Conservation (phyloP, 2,329 filamentous ascomycete genomes). For the Fusarium sp. region DNA sequence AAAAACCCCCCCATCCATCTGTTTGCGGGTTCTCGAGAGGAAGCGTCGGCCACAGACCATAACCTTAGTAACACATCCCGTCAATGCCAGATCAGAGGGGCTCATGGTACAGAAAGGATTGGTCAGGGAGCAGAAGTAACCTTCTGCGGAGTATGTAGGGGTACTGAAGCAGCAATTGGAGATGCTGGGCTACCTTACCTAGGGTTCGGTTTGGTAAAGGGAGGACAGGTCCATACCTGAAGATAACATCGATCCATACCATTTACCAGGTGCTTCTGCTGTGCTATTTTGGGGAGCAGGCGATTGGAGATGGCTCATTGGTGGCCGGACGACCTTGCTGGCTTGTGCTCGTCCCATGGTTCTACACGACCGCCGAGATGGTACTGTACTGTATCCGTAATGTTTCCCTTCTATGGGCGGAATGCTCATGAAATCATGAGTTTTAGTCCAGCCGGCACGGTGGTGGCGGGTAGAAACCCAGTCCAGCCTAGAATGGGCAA, state of each 20-base stretch:
- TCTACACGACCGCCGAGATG: slow-evolving; percentile 35
- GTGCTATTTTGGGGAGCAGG: slow-evolving; percentile 39
- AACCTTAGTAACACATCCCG: slow-evolving; percentile 19
- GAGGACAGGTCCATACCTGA: slow-evolving; percentile 33
- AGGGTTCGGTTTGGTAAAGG: slow-evolving; percentile 26
- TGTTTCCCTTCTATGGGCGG: slow-evolving; percentile 8
- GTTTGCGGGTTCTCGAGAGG: slow-evolving; percentile 14
- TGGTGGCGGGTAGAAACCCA: slow-evolving; percentile 31
- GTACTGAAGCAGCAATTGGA: slow-evolving; percentile 27
- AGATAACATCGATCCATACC: slow-evolving; percentile 39
- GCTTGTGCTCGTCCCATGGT: slow-evolving; percentile 32
- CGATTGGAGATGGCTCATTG: slow-evolving; percentile 28
- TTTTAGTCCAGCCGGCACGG: slow-evolving; percentile 17
- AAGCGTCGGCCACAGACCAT: slow-evolving; percentile 25
- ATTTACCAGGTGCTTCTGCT: slow-evolving; percentile 22
- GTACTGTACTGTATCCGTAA: slow-evolving; percentile 28
- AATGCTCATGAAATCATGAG: slow-evolving; percentile 29
- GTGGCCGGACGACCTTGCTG: slow-evolving; percentile 21
- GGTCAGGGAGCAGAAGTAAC: slow-evolving; percentile 5
- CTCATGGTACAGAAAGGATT: slow-evolving; percentile 6
- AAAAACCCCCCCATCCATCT: slow-evolving; percentile 17
- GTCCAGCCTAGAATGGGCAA: slow-evolving; percentile 17
- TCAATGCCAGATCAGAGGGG: slow-evolving; percentile 18
- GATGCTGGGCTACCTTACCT: slow-evolving; percentile 25
- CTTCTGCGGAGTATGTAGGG: slow-evolving; percentile 24